Evolutionary conservation across 176 grass and related monocot genomes (phyloP).

Genomic region (Eleusine indica): DNA sequence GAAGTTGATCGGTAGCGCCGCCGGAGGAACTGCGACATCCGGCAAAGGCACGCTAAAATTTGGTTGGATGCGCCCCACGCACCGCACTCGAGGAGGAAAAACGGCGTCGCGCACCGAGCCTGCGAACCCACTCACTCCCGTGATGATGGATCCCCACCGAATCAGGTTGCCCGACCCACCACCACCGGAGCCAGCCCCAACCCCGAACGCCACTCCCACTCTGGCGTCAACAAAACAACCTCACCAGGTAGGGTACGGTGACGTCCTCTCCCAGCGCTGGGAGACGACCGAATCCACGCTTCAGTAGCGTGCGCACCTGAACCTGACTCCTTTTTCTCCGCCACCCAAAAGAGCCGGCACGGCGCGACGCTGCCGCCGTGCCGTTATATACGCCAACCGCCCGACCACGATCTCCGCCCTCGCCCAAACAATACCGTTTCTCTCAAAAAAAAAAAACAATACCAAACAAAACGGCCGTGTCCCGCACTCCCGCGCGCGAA

Average conservation of each 20-base stretch:
- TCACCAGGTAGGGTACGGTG: neutral
- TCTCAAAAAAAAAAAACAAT: neutral
- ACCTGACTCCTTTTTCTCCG: slow-evolving; percentile 30
- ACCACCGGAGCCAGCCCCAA: neutral
- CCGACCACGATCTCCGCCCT: neutral
- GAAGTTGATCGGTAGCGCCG: neutral
- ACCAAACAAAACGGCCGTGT: slow-evolving; percentile 26
- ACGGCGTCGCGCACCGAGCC: neutral
- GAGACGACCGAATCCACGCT: slow-evolving; percentile 32
- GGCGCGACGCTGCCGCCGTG: neutral
- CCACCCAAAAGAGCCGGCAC: slow-evolving; percentile 24
- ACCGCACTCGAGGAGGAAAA: slow-evolving; percentile 3
- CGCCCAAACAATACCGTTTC: neutral
- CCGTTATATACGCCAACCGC: slow-evolving; percentile 27
- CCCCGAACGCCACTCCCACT: neutral
- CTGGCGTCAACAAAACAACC: slow-evolving; percentile 32
- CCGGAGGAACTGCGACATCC: neutral
- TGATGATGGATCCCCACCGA: neutral
- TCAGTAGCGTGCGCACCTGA: slow-evolving; percentile 4
- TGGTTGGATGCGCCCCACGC: neutral
- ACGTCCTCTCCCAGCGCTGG: neutral
- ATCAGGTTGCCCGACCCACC: neutral
- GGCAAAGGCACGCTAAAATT: neutral
- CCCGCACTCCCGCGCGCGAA: neutral
- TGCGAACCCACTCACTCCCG: neutral